Evolutionary conservation across 306 rosid species (phyloP).

Genomic region (Sicyos edulis): DNA sequence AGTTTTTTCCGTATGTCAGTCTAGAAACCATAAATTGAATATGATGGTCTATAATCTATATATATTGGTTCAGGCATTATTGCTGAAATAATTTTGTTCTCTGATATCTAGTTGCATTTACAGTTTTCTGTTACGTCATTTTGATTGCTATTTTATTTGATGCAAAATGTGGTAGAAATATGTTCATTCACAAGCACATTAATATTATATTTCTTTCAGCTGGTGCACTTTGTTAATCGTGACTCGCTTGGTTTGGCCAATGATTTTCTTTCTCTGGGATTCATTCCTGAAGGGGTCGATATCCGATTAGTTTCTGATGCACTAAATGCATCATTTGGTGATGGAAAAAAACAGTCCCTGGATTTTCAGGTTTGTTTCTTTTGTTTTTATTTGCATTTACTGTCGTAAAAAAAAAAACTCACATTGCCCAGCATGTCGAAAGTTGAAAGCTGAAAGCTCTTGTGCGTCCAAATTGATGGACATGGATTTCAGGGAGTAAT

Average conservation of each 20-base stretch:
- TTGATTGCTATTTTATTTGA: constrained; percentile 5
- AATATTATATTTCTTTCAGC: constrained; percentile 53
- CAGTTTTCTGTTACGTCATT: not conserved
- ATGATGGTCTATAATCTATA: not conserved
- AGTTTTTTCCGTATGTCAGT: not conserved
- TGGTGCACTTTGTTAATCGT: constrained; percentile 95
- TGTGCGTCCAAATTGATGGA: constrained; percentile 17
- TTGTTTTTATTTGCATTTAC: constrained; percentile 2
- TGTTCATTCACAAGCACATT: too few species aligned
- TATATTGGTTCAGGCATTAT: not conserved
- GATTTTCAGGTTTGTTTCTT: constrained; percentile 73
- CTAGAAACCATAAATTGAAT: not conserved
- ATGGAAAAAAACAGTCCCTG: constrained; percentile 48
- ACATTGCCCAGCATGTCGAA: not conserved
- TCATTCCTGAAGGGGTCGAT: constrained; percentile 79
- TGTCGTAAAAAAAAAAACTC: not conserved
- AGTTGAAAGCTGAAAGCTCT: constrained; percentile 14
- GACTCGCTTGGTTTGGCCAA: constrained; percentile 96
- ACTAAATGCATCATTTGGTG: constrained; percentile 55
- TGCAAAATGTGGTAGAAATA: constrained; percentile 7
- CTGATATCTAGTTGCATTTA: not conserved
- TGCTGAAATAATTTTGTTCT: not conserved
- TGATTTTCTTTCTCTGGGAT: constrained; percentile 95
- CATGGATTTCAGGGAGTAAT: constrained; percentile 80
- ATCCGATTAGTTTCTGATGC: constrained; percentile 63